These are phyloP conservation scores for Vitis rotundifolia DNA, from an alignment of 164 flowering plant genomes.

Conservation along the genomic window DNA sequence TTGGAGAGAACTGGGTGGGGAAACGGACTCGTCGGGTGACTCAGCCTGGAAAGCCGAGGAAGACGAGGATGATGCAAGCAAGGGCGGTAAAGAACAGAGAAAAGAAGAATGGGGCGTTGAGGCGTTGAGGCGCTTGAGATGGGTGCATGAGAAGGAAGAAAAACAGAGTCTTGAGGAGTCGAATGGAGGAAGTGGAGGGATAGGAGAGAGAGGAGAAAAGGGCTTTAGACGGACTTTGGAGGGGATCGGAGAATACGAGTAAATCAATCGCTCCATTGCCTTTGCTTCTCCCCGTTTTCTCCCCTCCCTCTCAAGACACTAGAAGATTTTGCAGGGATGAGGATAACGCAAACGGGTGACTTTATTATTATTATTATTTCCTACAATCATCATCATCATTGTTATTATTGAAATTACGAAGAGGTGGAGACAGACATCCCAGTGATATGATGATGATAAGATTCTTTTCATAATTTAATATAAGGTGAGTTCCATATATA, in stretches of 20 bases:
- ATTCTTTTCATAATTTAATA: too few relatives aligned
- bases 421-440: too few relatives aligned
- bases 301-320: slow-evolving; percentile 3
- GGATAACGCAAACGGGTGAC: neutral
- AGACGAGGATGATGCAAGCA: slow-evolving; percentile 30
- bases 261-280: slow-evolving; percentile 73
- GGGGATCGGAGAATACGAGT: slow-evolving; percentile 50
- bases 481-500: too few relatives aligned
- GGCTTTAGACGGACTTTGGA: slow-evolving; percentile 30
- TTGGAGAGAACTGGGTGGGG: slow-evolving; percentile 19
- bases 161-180: slow-evolving; percentile 27
- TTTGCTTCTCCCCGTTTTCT: neutral
- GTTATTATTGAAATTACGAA: too few relatives aligned
- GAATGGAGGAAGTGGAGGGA: slow-evolving; percentile 33
- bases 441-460: too few relatives aligned
- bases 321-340: neutral
- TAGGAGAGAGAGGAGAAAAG: slow-evolving; percentile 28
- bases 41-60: slow-evolving; percentile 6
- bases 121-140: slow-evolving; percentile 19
- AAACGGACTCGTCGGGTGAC: slow-evolving; percentile 21
- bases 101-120: too few relatives aligned
- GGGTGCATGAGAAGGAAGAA: slow-evolving; percentile 12
- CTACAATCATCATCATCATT: too few relatives aligned
- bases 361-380: too few relatives aligned
- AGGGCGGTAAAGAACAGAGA: slow-evolving; percentile 10